Evolutionary conservation across 2,329 filamentous ascomycete species (phyloP).

Genomic region (Macrophomina pseudophaseolina): DNA sequence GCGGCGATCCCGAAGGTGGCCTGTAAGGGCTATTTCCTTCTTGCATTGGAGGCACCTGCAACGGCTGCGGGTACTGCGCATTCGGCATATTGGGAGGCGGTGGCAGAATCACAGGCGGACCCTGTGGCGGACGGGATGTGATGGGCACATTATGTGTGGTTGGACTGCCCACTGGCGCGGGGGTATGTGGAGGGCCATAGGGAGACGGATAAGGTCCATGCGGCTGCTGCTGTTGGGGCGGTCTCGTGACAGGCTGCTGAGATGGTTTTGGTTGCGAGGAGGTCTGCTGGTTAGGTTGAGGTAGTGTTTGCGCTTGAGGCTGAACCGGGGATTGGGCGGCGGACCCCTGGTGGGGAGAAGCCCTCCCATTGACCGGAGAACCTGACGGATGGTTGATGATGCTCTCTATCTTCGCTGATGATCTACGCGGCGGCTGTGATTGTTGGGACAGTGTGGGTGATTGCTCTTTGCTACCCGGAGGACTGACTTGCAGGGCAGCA

Average conservation of each 20-base stretch:
- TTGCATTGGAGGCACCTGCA: constrained; percentile 32
- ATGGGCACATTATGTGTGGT: constrained; percentile 22
- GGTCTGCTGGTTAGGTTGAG: constrained; percentile 8
- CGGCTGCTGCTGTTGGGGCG: constrained; percentile 3
- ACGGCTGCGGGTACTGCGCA: constrained; percentile 38
- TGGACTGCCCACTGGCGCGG: constrained; percentile 27
- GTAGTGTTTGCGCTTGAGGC: constrained; percentile 4
- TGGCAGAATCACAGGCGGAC: constrained; percentile 33
- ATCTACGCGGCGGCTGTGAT: constrained; percentile 3
- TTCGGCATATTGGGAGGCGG: constrained; percentile 45
- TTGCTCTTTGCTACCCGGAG: constrained; percentile 18
- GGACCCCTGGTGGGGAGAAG: constrained; percentile 19
- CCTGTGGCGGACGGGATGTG: constrained; percentile 11
- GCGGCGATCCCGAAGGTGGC: constrained; percentile 34
- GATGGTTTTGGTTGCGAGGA: constrained; percentile 16
- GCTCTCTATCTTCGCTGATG: constrained; percentile 24
- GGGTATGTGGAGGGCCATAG: constrained; percentile 17
- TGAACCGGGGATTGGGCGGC: constrained; percentile 18
- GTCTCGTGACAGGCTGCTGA: not conserved
- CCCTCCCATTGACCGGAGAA: constrained; percentile 12
- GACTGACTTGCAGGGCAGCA: constrained; percentile 7
- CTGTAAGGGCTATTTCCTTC: constrained; percentile 37
- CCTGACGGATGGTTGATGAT: constrained; percentile 24
- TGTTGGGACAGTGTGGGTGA: constrained; percentile 10
- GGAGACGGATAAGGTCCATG: constrained; percentile 19